phyloP scores from a whole-genome alignment of 2,329 filamentous ascomycete genomes.

The Arthrobotrys sphaeroides region DNA sequence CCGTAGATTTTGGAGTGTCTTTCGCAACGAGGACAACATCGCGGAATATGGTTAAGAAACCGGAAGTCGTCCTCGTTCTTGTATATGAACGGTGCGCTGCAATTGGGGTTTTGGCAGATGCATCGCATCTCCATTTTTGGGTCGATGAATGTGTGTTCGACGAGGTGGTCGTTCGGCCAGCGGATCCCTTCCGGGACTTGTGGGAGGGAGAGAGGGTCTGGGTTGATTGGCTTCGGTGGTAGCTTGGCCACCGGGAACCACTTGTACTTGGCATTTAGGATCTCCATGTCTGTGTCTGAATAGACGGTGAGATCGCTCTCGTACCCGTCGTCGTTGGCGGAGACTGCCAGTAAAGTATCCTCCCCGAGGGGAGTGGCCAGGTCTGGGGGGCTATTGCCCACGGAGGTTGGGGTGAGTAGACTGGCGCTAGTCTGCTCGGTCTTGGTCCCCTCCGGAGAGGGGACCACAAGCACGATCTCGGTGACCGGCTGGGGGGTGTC shows the following conservation, averaged over 20 bases:
- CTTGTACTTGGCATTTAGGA: slow-evolving; percentile 48
- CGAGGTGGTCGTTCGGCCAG: slow-evolving; percentile 40
- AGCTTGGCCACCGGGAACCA: slow-evolving; percentile 28
- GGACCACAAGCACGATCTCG: slow-evolving; percentile 27
- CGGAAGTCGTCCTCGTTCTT: slow-evolving; percentile 50
- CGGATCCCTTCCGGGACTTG: slow-evolving; percentile 44
- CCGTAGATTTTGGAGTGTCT: slow-evolving; percentile 95
- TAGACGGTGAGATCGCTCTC: slow-evolving; percentile 50
- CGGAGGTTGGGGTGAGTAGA: slow-evolving; percentile 1
- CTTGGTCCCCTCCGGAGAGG: slow-evolving; percentile 1
- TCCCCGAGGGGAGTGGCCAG: slow-evolving; percentile 4
- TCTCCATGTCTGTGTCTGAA: slow-evolving; percentile 49
- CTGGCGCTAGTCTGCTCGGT: background rate
- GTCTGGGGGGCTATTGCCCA: slow-evolving; percentile 9
- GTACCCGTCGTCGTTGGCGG: slow-evolving; percentile 37
- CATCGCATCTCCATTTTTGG: slow-evolving; percentile 49
- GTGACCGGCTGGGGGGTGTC: slow-evolving; percentile 10
- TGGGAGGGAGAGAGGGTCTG: slow-evolving; percentile 32
- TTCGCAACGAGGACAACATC: slow-evolving; percentile 90
- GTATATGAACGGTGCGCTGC: slow-evolving; percentile 38
- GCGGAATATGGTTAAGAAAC: slow-evolving; percentile 69
- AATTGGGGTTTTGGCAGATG: slow-evolving; percentile 42
- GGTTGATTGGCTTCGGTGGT: slow-evolving; percentile 36
- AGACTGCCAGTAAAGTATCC: background rate
- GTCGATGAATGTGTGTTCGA: slow-evolving; percentile 46